phyloP scores from a whole-genome alignment of 331 rosid species.

The Telfairia occidentalis region DNA sequence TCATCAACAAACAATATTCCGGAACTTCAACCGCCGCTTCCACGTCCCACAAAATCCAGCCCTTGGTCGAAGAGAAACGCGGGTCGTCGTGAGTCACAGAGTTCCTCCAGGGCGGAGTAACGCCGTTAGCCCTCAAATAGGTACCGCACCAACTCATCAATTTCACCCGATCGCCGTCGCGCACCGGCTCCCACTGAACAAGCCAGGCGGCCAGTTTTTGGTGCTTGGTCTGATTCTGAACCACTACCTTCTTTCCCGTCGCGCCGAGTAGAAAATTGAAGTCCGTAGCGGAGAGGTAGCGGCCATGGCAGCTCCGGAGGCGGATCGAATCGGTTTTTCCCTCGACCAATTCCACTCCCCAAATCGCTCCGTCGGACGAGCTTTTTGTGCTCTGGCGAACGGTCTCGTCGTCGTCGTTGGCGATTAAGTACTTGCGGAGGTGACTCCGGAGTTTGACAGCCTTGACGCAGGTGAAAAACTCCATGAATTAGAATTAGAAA shows the following conservation, averaged over 20 bases:
- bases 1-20: conserved; percentile 21
- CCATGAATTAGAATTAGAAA: conserved; percentile 16
- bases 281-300: conserved; percentile 26
- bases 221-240: neutral
- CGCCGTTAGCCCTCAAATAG: conserved; percentile 26
- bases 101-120: conserved; percentile 69
- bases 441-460: conserved; percentile 28
- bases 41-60: conserved; percentile 68
- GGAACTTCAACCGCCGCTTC: conserved; percentile 23
- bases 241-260: conserved; percentile 20
- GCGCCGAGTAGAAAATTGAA: conserved; percentile 14
- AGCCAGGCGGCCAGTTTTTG: neutral
- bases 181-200: conserved; percentile 30
- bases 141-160: conserved; percentile 18
- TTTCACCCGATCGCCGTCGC: conserved; percentile 24
- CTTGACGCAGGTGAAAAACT: conserved; percentile 22
- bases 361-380: conserved; percentile 8
- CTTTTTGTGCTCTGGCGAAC: conserved; percentile 19
- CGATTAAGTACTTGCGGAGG: conserved; percentile 25
- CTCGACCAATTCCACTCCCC: conserved; percentile 23
- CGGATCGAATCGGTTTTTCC: conserved; percentile 1
- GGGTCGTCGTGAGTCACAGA: conserved; percentile 64
- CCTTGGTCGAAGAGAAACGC: conserved; percentile 27
- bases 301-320: conserved; percentile 19
- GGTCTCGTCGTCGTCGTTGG: conserved; percentile 19